Evolutionary conservation across 352 stramenopile species (phyloP).

Genomic region (Pythium myriotylum): DNA sequence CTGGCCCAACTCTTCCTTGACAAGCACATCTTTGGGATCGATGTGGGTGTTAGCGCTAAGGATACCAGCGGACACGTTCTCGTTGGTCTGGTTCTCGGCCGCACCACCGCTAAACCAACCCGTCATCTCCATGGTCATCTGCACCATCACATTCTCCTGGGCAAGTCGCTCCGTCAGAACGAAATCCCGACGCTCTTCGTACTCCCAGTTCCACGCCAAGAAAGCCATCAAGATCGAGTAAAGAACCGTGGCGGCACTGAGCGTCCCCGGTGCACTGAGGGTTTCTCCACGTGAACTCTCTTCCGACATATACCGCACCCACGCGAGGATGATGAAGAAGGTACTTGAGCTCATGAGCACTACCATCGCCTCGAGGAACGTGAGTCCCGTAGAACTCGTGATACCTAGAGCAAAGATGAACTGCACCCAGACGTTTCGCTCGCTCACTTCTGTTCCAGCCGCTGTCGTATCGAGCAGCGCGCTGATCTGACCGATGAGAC

Average conservation of each 20-base stretch:
- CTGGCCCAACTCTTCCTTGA: conserved; percentile 79
- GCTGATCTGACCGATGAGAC: conserved; percentile 72
- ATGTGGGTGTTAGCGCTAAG: conserved; percentile 85
- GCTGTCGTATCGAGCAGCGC: conserved; percentile 76
- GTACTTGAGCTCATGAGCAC: conserved; percentile 62
- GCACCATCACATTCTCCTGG: conserved; percentile 85
- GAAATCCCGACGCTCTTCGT: conserved; percentile 86
- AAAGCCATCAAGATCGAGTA: conserved; percentile 84
- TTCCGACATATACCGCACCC: conserved; percentile 48
- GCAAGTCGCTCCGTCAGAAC: conserved; percentile 79
- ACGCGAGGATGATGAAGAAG: conserved; percentile 81
- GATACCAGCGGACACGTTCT: conserved; percentile 49
- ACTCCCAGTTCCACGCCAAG: conserved; percentile 88
- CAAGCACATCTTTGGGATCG: conserved; percentile 76
- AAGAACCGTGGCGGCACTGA: conserved; percentile 69
- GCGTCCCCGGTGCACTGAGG: conserved; percentile 67
- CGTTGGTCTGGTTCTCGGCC: conserved; percentile 49
- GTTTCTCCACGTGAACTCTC: conserved; percentile 29
- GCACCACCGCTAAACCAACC: conserved; percentile 84
- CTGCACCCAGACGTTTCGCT: conserved; percentile 86
- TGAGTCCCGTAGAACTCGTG: conserved; percentile 77
- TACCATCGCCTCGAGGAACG: conserved; percentile 64
- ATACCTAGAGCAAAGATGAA: conserved; percentile 87
- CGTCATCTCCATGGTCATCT: conserved; percentile 91
- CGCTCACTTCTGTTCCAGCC: conserved; percentile 69